These are phyloP conservation scores for Pinus tabuliformis DNA, from an alignment of 75 land plant species.

Conservation along the genomic window DNA sequence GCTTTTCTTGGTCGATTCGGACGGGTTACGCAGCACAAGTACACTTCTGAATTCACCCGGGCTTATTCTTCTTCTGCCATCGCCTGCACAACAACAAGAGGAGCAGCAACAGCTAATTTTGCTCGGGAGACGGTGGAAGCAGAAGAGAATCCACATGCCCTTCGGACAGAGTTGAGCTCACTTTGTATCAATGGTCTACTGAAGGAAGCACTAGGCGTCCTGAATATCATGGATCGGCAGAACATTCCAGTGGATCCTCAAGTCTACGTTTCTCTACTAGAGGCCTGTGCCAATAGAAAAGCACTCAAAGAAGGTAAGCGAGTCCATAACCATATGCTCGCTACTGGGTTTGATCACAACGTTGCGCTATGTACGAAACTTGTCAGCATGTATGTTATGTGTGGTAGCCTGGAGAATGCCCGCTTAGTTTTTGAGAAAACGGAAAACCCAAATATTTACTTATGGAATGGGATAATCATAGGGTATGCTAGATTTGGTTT, in stretches of 20 bases:
- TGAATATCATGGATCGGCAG: neutral
- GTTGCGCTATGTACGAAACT: conserved; percentile 13
- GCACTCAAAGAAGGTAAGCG: neutral
- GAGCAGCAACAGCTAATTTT: no score
- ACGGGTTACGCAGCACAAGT: no score
- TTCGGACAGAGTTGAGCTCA: no score
- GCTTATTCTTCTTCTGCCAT: no score
- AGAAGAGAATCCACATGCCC: no score
- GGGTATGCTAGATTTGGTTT: conserved; percentile 27
- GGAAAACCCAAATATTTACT: conserved; percentile 23
- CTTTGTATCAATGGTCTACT: neutral
- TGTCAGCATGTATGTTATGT: conserved; percentile 25
- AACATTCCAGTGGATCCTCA: neutral
- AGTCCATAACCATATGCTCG: neutral
- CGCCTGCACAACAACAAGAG: no score
- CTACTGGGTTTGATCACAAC: neutral
- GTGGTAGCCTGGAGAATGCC: conserved; percentile 30
- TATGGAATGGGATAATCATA: conserved; percentile 36
- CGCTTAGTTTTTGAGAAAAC: conserved; percentile 18
- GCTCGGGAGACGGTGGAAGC: no score
- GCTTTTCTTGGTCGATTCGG: no score
- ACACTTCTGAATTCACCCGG: no score
- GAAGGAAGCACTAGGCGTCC: neutral
- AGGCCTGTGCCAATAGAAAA: neutral
- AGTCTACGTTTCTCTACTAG: neutral